phyloP scores from a whole-genome alignment of 2,329 filamentous ascomycete genomes.

The Penicillium carneum region DNA sequence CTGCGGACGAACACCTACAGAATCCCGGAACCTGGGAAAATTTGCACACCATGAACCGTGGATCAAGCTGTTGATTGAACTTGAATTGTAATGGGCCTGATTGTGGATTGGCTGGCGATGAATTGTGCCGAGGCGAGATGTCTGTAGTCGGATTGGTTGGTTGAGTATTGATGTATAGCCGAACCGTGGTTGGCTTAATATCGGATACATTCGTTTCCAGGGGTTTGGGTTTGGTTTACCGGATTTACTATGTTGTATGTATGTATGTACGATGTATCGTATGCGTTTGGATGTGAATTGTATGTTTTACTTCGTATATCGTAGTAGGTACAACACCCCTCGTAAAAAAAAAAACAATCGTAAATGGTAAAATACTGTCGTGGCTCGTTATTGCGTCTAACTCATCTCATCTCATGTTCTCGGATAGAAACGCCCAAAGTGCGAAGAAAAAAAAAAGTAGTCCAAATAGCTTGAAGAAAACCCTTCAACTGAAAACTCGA shows the following conservation, averaged over 20 bases:
- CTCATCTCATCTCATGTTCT: constrained; percentile 6
- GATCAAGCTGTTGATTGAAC: neutral
- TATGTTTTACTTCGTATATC: neutral
- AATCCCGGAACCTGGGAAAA: neutral
- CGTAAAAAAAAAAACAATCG: neutral
- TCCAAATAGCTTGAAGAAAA: neutral
- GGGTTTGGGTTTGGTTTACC: too few relatives aligned
- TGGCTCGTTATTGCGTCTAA: constrained; percentile 11
- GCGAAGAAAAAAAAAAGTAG: neutral
- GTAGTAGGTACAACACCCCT: neutral
- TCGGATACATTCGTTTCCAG: neutral
- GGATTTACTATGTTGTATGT: neutral
- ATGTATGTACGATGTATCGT: neutral
- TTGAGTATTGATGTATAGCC: neutral
- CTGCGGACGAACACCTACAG: neutral
- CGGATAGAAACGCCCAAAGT: neutral
- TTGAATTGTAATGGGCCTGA: neutral
- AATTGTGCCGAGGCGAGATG: neutral
- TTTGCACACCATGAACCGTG: neutral
- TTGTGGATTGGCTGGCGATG: neutral
- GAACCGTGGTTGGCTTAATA: constrained; percentile 2
- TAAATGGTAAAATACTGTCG: neutral
- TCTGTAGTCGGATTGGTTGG: constrained; percentile 10
- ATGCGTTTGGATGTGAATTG: too few relatives aligned
- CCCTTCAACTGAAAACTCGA: neutral